Conservation (phyloP, 2,329 filamentous ascomycete species). For the Aureobasidium leucospermi region DNA sequence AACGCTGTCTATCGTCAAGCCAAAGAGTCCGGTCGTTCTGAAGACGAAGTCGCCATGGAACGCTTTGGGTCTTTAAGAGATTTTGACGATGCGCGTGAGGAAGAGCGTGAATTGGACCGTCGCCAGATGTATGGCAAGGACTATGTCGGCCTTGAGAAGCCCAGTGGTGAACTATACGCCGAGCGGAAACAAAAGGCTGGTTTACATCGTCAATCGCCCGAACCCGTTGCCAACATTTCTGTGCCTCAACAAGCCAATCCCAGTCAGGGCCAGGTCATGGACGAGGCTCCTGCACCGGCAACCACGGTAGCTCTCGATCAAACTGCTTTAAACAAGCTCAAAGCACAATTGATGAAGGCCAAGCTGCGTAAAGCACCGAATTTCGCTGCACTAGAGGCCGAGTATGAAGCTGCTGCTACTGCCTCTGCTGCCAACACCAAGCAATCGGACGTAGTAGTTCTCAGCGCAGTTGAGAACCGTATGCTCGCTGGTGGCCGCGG, state of each 20-base stretch:
- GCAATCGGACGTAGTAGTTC: constrained; percentile 64
- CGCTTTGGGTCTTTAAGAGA: constrained; percentile 72
- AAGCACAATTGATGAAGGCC: constrained; percentile 93
- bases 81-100: constrained; percentile 90
- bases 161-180: constrained; percentile 76
- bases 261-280: constrained; percentile 51
- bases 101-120: constrained; percentile 82
- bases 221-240: constrained; percentile 11
- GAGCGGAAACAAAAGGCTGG: constrained; percentile 61
- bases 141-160: constrained; percentile 78
- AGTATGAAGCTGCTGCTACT: constrained; percentile 72
- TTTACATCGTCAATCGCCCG: constrained; percentile 35
- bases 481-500: constrained; percentile 72
- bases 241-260: constrained; percentile 13
- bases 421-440: constrained; percentile 48
- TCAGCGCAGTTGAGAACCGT: constrained; percentile 83
- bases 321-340: constrained; percentile 78
- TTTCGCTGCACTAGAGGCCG: constrained; percentile 66
- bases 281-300: constrained; percentile 45
- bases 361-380: constrained; percentile 74
- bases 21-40: constrained; percentile 60
- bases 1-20: constrained; percentile 76
- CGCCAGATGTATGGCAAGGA: constrained; percentile 75
- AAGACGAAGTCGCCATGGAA: constrained; percentile 78
- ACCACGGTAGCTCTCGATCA: constrained; percentile 57